A percentile compares a stretch with the other conserved stretches of the same genome.
phyloP scores from a whole-genome alignment of 306 rosid species.

The Sicyos baderoa region DNA sequence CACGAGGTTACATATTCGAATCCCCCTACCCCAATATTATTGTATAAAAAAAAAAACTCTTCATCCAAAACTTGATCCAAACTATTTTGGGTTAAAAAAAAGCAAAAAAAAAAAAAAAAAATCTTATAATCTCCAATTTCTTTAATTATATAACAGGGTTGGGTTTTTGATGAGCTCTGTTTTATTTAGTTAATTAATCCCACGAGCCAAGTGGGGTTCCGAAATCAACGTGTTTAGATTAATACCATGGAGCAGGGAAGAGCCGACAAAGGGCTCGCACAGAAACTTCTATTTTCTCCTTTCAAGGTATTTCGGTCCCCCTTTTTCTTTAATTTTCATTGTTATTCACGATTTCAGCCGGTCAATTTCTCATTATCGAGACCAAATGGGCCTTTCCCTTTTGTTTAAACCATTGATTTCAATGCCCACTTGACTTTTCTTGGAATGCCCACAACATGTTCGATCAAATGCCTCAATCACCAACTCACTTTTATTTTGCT shows the following conservation, averaged over 20 bases:
- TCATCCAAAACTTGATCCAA: no score
- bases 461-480: background rate
- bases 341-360: background rate
- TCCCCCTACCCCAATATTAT: no score
- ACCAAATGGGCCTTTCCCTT: background rate
- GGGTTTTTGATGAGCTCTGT: background rate
- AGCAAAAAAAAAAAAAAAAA: no score
- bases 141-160: no score
- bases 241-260: background rate
- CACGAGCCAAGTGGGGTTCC: background rate
- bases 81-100: no score
- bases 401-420: background rate
- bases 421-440: background rate
- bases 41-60: no score
- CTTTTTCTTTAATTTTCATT: background rate
- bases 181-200: background rate
- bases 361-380: background rate
- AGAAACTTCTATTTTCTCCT: constrained; percentile 20
- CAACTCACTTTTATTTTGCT: background rate
- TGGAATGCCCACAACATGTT: constrained; percentile 6
- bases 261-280: constrained; percentile 17
- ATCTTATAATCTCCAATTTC: no score
- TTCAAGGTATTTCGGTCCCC: constrained; percentile 18
- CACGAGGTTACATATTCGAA: no score
- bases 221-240: background rate